Evolutionary conservation across 257 asterid species (phyloP), one percentile per base, ranked within the genome.

Genomic region (Ophiorrhiza pumila): DNA sequence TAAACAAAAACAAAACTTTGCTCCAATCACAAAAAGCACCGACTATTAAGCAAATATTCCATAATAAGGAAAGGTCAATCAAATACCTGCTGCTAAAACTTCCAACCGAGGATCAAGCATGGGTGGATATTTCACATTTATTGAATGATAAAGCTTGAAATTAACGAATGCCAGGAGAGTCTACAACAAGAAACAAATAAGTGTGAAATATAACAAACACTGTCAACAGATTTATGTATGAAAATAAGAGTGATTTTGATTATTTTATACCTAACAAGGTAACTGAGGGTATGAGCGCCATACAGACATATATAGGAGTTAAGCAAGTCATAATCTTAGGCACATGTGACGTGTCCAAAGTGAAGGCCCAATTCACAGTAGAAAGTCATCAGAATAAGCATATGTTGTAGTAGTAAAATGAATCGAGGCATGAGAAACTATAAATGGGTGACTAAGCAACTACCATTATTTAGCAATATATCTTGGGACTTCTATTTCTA

Each of bases 21-120:
- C 18, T 35, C 68, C 46, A 0, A 34, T 62, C 42, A 37, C 15
- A 39, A 47, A 35, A 68, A 12, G 42, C 0, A 15, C 13, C 7
- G 62, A 68, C 4, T 4, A 12, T 20, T 11, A 25, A 1, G 5
- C 2, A 9, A 52, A 5, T 53, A 43, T 56, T 34, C 59, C 11
- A 15, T 8, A 31, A 41, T n/a, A 9, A 22, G 17, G 25, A 46
- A 50, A 7, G 32, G 46, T 31, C 41, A 9, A 25, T 22, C 5
- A 23, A 68, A 73, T 80, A 91, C 99, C 98, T 63, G 96, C 96
- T 52, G 99, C 95, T 73, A 90, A 78, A 67, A 96, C 92, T 86
- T 92, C 98, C 77, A 95, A 83, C 31, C 87, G 88, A 56, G 96
- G 80, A 79, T 95, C 99, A 29, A 95, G 97, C 74, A 92, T 90